Conservation (phyloP, 78 protist species). For the Dictyostelium brefeldianum region DNA sequence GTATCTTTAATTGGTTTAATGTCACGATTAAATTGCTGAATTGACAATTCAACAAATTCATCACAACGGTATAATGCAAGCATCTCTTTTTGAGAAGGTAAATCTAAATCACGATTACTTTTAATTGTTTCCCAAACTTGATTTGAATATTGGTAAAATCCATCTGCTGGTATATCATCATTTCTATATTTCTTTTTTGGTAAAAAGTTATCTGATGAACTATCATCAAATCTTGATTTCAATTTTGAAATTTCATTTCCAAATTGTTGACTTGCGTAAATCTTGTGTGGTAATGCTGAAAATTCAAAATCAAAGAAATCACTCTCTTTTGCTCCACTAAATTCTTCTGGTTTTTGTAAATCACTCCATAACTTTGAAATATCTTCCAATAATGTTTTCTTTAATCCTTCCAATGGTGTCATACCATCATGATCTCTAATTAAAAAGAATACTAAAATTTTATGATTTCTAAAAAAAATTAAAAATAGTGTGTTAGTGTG, state of each 20-base stretch:
- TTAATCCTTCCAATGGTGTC: slow-evolving; percentile 76
- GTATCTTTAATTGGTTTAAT: slow-evolving; percentile 47
- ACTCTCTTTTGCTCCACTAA: slow-evolving; percentile 8
- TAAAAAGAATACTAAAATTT: slow-evolving; percentile 88
- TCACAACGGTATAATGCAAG: slow-evolving; percentile 93
- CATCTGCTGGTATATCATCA: slow-evolving; percentile 89
- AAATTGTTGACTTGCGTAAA: slow-evolving; percentile 57
- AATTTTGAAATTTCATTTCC: slow-evolving; percentile 39
- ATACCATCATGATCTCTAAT: slow-evolving; percentile 90
- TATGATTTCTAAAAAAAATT: slow-evolving; percentile 40
- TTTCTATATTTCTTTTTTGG: slow-evolving; percentile 73
- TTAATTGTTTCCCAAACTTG: slow-evolving; percentile 92
- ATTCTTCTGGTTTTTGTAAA: slow-evolving; percentile 86
- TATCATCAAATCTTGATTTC: slow-evolving; percentile 70
- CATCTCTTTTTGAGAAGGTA: slow-evolving; percentile 95
- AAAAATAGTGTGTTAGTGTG: neutral
- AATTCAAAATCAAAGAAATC: slow-evolving; percentile 93
- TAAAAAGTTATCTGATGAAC: slow-evolving; percentile 25
- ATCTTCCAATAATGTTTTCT: slow-evolving; percentile 57
- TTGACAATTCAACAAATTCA: slow-evolving; percentile 83
- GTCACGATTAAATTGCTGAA: slow-evolving; percentile 19
- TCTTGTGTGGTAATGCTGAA: slow-evolving; percentile 89
- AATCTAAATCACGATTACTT: slow-evolving; percentile 92
- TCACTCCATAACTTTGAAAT: slow-evolving; percentile 89
- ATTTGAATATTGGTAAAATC: slow-evolving; percentile 77